A percentile compares a stretch with the other conserved stretches of the same genome.
Conservation (phyloP, 495 filamentous ascomycete species). For the Neurospora discreta region DNA sequence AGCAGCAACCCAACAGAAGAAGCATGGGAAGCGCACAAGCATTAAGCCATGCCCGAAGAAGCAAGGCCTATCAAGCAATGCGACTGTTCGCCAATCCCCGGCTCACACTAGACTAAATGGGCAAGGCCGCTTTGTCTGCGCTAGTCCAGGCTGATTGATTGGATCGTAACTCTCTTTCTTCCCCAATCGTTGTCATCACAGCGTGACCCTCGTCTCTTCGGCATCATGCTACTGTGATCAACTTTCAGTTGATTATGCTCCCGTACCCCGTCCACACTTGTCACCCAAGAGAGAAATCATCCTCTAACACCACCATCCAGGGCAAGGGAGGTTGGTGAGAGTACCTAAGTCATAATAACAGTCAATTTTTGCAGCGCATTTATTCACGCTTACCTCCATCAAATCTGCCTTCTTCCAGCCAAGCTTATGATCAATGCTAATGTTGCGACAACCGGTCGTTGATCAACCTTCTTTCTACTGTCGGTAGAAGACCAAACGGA, state of each 20-base stretch:
- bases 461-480: background rate
- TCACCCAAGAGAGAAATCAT: background rate
- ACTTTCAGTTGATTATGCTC: background rate
- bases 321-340: background rate
- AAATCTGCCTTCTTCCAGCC: background rate
- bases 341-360: background rate
- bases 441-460: background rate
- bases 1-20: background rate
- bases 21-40: background rate
- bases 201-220: background rate
- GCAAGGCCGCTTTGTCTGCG: background rate
- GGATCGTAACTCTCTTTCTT: background rate
- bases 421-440: background rate
- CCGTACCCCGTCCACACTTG: background rate
- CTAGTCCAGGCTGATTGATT: background rate
- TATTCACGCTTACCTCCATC: background rate
- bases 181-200: background rate
- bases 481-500: background rate
- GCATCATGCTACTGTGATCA: background rate
- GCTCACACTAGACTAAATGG: background rate
- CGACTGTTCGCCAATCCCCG: background rate
- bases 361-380: background rate
- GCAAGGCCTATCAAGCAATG: background rate
- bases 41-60: background rate
- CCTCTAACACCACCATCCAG: background rate